Percentiles rank a stretch among this genome's conserved stretches.
Conservation (phyloP, 2,329 filamentous ascomycete species). For the Sclerotinia borealis region DNA sequence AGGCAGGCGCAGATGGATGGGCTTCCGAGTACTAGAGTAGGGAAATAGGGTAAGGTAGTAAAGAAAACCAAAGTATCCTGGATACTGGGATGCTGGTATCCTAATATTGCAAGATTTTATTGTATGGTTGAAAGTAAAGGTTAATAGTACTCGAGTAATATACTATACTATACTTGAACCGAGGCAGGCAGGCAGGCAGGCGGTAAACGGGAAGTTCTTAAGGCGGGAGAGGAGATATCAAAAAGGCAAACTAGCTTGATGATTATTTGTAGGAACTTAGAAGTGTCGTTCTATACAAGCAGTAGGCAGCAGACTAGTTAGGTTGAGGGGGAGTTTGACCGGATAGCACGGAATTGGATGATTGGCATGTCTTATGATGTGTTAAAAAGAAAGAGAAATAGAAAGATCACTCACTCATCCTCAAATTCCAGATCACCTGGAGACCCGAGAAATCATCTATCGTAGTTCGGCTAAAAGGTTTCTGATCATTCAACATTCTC, state of each 20-base stretch:
- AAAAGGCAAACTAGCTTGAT: not conserved
- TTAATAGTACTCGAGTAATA: no score
- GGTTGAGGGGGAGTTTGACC: not conserved
- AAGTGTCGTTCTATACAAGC: not conserved
- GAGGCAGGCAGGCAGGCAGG: no score
- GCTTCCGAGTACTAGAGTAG: not conserved
- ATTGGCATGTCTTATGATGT: not conserved
- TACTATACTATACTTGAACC: no score
- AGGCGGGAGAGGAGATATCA: no score
- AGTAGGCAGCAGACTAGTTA: no score
- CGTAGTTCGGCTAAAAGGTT: not conserved
- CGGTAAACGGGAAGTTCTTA: no score
- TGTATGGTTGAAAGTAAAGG: not conserved
- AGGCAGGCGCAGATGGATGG: no score
- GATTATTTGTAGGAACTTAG: not conserved
- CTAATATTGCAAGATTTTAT: not conserved
- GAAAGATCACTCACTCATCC: no score
- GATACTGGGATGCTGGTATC: not conserved
- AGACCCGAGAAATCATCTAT: not conserved
- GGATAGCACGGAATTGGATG: not conserved
- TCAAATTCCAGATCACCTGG: accelerated
- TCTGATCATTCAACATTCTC: not conserved
- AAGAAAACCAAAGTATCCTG: not conserved
- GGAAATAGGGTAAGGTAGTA: no score
- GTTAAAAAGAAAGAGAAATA: not conserved